A percentile compares a stretch with the other conserved stretches of the same genome.
These are phyloP conservation scores for Hirsutella minnesotensis DNA, from an alignment of 2,329 filamentous ascomycete genomes.

Conservation along the genomic window DNA sequence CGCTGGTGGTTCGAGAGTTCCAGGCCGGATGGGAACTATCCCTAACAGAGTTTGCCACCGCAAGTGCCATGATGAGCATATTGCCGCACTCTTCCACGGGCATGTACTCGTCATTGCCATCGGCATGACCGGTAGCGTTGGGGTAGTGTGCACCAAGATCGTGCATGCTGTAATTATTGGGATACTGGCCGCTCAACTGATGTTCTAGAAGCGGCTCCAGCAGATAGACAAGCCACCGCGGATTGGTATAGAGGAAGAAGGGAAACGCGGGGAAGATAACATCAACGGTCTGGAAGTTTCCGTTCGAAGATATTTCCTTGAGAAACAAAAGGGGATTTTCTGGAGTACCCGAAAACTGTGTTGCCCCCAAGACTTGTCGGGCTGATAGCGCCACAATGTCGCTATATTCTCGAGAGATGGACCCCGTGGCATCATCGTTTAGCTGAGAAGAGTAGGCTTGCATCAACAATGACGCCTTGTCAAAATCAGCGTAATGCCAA, in stretches of 20 bases:
- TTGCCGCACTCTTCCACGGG: conserved; percentile 64
- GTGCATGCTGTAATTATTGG: conserved; percentile 63
- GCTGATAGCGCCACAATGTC: conserved; percentile 70
- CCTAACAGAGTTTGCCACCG: conserved; percentile 61
- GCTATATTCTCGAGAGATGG: conserved; percentile 62
- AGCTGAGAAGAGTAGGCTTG: conserved; percentile 64
- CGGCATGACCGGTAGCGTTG: conserved; percentile 61
- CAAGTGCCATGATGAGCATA: conserved; percentile 69
- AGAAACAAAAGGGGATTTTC: conserved; percentile 64
- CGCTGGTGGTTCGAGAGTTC: not conserved
- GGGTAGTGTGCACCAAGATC: conserved; percentile 63
- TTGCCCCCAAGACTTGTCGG: conserved; percentile 69
- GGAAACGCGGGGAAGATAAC: conserved; percentile 77
- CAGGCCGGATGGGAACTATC: conserved; percentile 36
- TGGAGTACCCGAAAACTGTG: conserved; percentile 58
- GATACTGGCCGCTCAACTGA: conserved; percentile 53
- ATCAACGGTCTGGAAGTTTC: conserved; percentile 75
- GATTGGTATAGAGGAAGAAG: conserved; percentile 70
- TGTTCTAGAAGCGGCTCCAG: conserved; percentile 54
- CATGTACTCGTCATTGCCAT: conserved; percentile 63
- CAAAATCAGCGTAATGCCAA: conserved; percentile 68
- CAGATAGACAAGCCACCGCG: conserved; percentile 40
- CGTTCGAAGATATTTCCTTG: conserved; percentile 79
- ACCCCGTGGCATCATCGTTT: conserved; percentile 57
- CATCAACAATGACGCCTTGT: conserved; percentile 50